Conservation (phyloP, 495 filamentous ascomycete species). For the Neurospora sp. region DNA sequence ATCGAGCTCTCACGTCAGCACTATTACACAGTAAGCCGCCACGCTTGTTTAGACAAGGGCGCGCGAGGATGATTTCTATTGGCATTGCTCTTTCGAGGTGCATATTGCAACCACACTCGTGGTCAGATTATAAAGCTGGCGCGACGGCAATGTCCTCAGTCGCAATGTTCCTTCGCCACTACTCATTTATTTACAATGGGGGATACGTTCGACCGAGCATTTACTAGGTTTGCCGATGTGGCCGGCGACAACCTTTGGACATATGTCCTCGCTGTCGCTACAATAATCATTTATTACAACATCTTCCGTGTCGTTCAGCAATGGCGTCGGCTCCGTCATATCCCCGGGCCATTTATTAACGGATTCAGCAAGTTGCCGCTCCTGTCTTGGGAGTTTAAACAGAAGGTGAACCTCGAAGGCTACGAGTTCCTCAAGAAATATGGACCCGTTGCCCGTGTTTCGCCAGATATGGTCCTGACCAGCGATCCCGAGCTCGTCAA, state of each 20-base stretch:
- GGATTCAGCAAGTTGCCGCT: conserved; percentile 6
- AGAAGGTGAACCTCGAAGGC: conserved; percentile 5
- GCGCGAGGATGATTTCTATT: too few relatives aligned
- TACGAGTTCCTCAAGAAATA: conserved; percentile 10
- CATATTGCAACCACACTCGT: too few relatives aligned
- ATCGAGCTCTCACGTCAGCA: too few relatives aligned
- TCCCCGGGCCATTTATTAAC: conserved; percentile 3
- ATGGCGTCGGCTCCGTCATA: conserved; percentile 5
- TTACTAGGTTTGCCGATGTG: background rate
- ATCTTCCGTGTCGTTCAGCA: background rate
- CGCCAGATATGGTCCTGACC: conserved; percentile 18
- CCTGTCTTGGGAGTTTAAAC: background rate
- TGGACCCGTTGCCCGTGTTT: conserved; percentile 13
- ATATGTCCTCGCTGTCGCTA: background rate
- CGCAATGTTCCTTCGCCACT: too few relatives aligned
- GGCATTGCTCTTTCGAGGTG: too few relatives aligned
- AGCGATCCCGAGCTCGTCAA: conserved; percentile 33
- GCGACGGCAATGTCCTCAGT: too few relatives aligned
- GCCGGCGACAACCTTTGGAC: background rate
- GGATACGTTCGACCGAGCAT: background rate
- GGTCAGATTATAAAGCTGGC: too few relatives aligned
- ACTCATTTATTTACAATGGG: too few relatives aligned
- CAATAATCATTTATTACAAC: background rate
- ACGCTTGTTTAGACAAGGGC: too few relatives aligned
- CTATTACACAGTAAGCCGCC: too few relatives aligned